Evolutionary conservation across 2,329 filamentous ascomycete species (phyloP), one percentile per base, ranked within the genome.

Genomic region (Ceratocystis cubensis): DNA sequence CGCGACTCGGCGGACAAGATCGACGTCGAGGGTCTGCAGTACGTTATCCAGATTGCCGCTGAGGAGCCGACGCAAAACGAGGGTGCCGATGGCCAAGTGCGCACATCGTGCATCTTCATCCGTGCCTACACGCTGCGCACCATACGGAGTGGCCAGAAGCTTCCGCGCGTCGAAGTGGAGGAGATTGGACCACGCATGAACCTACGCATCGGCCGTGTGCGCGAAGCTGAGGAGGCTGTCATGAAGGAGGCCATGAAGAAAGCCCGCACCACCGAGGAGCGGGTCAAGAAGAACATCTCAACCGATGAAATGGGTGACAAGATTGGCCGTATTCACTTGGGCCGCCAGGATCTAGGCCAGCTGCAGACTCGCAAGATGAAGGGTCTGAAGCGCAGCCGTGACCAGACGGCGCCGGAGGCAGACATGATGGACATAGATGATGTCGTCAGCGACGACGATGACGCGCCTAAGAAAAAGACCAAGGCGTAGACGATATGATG

Each of bases 321-420:
- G 86, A 82, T 97, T 70, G 94, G 93, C 70, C 87, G 91, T 71
- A 88, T 99, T 70, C 94, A 99, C 76, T 77, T 96, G 68, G 91
- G 89, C 73, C 91, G 88, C 79, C 91, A 96, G 78, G 91, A 99
- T 78, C 82, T 99, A 68, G 82, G 81, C 73, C 84, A 88, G 72
- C 77, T 99, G 76, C 94, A 99, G 81, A 95, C 92, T 65, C 87
- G 94, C 74, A 99, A 99, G 85, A 97, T 99, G 92, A 99, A 99
- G 85, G 94, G 92, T 71, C 77, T 99, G 71, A 99, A 97, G 84
- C 83, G 94, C 70, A 85, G 82, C 70, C 84, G 90, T 65, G 86
- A 86, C 69, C 84, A 82, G 64, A 80, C 78, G 3, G 78, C 72
- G 17, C 63, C 56, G 30, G 66, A 73, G 53, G 80, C 81, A 64